phyloP scores from a whole-genome alignment of 164 flowering plant species.

The Vitis amurensis region DNA sequence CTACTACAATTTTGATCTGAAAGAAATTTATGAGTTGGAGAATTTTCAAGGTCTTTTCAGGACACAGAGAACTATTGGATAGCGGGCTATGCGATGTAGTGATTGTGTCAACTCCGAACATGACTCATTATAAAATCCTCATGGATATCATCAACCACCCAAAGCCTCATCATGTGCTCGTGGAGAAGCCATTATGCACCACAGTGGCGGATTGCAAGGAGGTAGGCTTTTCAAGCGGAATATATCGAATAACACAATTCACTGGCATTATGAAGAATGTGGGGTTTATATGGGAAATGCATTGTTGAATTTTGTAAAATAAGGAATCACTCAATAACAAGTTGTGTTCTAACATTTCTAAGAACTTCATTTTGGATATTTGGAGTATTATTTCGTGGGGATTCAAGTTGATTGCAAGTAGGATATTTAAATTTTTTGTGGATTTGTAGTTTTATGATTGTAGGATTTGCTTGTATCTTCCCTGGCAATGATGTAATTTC shows the following conservation, averaged over 20 bases:
- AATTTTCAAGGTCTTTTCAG: slow-evolving; percentile 58
- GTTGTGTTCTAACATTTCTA: no score
- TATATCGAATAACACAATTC: no score
- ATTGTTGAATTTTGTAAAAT: no score
- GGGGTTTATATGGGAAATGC: no score
- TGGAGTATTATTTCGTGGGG: no score
- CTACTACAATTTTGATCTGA: neutral
- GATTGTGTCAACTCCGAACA: slow-evolving; percentile 86
- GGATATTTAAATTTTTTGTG: no score
- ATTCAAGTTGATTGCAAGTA: no score
- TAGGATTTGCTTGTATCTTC: neutral
- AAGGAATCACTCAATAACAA: no score
- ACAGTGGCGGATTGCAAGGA: slow-evolving; percentile 76
- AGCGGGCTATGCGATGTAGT: slow-evolving; percentile 87
- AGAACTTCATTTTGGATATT: no score
- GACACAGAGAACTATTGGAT: slow-evolving; percentile 73
- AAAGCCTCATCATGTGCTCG: slow-evolving; percentile 84
- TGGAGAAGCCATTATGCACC: slow-evolving; percentile 98
- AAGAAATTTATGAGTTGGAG: neutral
- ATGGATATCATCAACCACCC: slow-evolving; percentile 89
- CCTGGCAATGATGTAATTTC: neutral
- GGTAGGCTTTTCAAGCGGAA: slow-evolving; percentile 36
- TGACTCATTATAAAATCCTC: slow-evolving; percentile 86
- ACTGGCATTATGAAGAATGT: no score
- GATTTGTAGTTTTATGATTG: neutral